Evolutionary conservation across 129 eudicot genomes (phyloP).

Genomic region (Chrysanthemum lavandulifolium): DNA sequence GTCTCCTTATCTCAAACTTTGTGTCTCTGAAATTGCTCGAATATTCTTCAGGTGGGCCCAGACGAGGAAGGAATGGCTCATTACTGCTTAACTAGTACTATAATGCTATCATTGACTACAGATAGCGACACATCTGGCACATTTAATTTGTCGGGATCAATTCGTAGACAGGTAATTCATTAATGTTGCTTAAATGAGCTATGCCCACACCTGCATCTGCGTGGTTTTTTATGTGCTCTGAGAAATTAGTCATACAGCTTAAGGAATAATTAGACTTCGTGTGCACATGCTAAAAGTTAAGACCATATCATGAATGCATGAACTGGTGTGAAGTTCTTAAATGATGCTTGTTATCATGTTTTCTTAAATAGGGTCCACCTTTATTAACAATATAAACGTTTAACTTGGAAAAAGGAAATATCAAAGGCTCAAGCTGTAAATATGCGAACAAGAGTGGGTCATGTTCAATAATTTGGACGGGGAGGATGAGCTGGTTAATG

Average conservation of each 20-base stretch:
- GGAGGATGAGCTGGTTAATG: no score
- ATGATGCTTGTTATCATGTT: no score
- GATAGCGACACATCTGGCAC: constrained; percentile 73
- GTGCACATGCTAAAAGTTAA: background rate
- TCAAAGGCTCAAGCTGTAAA: no score
- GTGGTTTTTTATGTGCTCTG: background rate
- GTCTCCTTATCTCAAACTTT: background rate
- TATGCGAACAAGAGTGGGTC: no score
- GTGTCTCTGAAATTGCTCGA: background rate
- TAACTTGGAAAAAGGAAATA: no score
- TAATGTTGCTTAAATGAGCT: background rate
- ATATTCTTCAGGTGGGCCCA: constrained; percentile 67
- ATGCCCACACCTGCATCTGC: background rate
- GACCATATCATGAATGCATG: background rate
- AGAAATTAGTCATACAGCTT: background rate
- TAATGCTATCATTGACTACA: constrained; percentile 93
- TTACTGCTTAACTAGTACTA: constrained; percentile 91
- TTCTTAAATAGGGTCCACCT: no score
- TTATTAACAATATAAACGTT: no score
- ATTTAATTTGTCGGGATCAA: constrained; percentile 90
- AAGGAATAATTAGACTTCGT: background rate
- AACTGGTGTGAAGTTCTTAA: background rate
- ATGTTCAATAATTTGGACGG: no score
- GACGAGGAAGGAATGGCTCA: constrained; percentile 71
- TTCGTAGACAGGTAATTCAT: constrained; percentile 88